A percentile compares a stretch with the other conserved stretches of the same genome.
phyloP scores from a whole-genome alignment of 768 basidiomycete genomes.

The Pisolithus sp. region DNA sequence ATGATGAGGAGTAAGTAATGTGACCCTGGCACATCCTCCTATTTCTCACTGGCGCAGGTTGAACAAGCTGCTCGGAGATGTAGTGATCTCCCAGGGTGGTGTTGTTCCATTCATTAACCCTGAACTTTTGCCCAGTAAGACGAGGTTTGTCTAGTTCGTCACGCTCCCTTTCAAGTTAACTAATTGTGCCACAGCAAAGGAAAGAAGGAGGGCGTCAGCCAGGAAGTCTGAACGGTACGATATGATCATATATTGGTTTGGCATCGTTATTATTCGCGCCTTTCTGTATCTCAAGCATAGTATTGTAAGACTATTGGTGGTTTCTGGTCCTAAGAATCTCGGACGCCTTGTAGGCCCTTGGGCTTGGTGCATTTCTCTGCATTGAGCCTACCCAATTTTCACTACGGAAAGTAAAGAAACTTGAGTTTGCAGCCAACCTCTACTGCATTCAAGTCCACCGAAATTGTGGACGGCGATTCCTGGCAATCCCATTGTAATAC shows the following conservation, averaged over 20 bases:
- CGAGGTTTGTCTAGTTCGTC: slow-evolving; percentile 15
- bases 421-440: too few relatives aligned
- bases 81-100: slow-evolving; percentile 89
- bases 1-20: slow-evolving; percentile 69
- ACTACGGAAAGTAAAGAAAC: too few relatives aligned
- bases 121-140: slow-evolving; percentile 29
- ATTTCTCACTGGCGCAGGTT: slow-evolving; percentile 32
- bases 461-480: too few relatives aligned
- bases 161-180: not conserved
- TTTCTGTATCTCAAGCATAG: slow-evolving; percentile 16
- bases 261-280: slow-evolving; percentile 24
- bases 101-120: slow-evolving; percentile 65
- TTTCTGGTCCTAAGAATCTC: too few relatives aligned
- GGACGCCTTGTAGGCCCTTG: too few relatives aligned
- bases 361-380: too few relatives aligned
- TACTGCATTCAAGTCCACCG: too few relatives aligned
- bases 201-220: slow-evolving; percentile 29
- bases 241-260: slow-evolving; percentile 10
- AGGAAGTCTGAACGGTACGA: slow-evolving; percentile 21
- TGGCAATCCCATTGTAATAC: too few relatives aligned
- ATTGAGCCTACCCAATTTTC: too few relatives aligned
- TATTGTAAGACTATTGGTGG: not conserved
- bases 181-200: slow-evolving; percentile 24
- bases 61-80: slow-evolving; percentile 76
- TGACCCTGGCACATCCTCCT: not conserved